Evolutionary conservation across 306 rosid genomes (phyloP).

Genomic region (Hippophae gyantsensis): DNA sequence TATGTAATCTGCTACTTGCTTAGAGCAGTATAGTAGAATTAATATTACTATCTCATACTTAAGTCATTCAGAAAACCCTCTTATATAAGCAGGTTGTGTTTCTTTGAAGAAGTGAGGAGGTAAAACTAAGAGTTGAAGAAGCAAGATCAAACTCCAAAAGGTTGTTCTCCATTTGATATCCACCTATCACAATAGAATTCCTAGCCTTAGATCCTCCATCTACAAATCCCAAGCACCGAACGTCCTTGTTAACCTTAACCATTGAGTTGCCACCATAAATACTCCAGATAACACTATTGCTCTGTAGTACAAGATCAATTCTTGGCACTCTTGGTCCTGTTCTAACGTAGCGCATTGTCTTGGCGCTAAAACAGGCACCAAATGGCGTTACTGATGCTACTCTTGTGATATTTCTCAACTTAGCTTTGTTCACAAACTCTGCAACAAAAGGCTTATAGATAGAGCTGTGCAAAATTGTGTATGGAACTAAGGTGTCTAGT

Average conservation of each 20-base stretch:
- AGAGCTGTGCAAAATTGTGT: constrained; percentile 13
- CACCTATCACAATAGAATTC: constrained; percentile 50
- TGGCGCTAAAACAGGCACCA: constrained; percentile 32
- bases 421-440: constrained; percentile 23
- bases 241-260: constrained; percentile 20
- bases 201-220: constrained; percentile 11
- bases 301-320: not conserved
- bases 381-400: constrained; percentile 26
- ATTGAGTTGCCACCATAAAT: not conserved
- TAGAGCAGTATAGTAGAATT: no score
- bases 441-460: constrained; percentile 17
- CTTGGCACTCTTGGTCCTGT: not conserved
- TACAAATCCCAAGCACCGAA: constrained; percentile 32
- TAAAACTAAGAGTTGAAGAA: constrained; percentile 38
- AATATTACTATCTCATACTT: not conserved
- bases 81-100: constrained; percentile 30
- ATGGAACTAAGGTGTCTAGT: constrained; percentile 17
- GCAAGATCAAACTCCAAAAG: constrained; percentile 42
- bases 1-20: no score
- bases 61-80: not conserved
- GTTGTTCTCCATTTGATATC: constrained; percentile 47
- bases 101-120: constrained; percentile 31
- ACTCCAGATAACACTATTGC: not conserved
- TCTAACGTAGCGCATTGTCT: constrained; percentile 5
- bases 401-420: constrained; percentile 17